Percentiles rank a stretch among this genome's conserved stretches.
These are phyloP conservation scores for Meyerozyma sp. DNA, from an alignment of 1,139 yeast genomes.

Conservation along the genomic window DNA sequence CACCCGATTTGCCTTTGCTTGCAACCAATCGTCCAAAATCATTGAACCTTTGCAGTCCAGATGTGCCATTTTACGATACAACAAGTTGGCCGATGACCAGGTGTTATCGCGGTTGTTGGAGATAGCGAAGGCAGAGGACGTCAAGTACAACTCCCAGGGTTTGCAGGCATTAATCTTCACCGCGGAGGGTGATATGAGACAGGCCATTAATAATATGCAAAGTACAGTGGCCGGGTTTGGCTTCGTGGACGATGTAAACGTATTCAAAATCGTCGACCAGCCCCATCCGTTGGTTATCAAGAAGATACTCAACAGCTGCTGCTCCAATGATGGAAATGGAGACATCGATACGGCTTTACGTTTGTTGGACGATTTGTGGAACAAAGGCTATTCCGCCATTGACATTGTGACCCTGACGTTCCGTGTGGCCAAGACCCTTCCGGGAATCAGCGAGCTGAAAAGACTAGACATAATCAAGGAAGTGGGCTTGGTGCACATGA, in stretches of 20 bases:
- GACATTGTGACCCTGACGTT: constrained; percentile 91
- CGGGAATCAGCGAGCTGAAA: constrained; percentile 58
- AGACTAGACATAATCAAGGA: constrained; percentile 75
- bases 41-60: constrained; percentile 96
- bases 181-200: constrained; percentile 99
- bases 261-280: constrained; percentile 90
- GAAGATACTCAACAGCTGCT: constrained; percentile 58
- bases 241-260: constrained; percentile 83
- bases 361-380: constrained; percentile 69
- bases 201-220: constrained; percentile 90
- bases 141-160: constrained; percentile 84
- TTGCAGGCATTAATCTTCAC: constrained; percentile 91
- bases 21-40: constrained; percentile 90
- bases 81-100: constrained; percentile 78
- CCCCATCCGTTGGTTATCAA: constrained; percentile 91
- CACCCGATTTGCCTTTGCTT: constrained; percentile 95
- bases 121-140: constrained; percentile 63
- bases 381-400: constrained; percentile 86
- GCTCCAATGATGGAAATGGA: constrained; percentile 31
- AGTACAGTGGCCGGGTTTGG: constrained; percentile 94
- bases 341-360: constrained; percentile 65
- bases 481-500: constrained; percentile 87
- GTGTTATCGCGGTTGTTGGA: constrained; percentile 73
- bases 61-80: constrained; percentile 88
- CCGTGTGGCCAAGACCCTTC: constrained; percentile 75